phyloP scores from a whole-genome alignment of 805 yeast species.

The Torulaspora indica region DNA sequence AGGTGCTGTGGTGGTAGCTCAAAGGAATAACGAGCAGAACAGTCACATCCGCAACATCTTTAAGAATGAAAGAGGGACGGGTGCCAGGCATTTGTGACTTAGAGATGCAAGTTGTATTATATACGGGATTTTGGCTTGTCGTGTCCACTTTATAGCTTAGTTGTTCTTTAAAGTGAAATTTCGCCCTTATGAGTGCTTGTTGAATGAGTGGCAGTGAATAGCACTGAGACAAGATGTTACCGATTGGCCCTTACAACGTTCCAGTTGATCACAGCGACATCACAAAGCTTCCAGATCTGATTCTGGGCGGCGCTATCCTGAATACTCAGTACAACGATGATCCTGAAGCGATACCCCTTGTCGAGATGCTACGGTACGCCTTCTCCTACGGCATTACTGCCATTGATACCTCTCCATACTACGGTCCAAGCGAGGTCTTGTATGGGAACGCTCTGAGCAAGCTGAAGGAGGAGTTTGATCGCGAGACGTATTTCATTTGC shows the following conservation, averaged over 20 bases:
- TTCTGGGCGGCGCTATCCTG: slow-evolving; percentile 87
- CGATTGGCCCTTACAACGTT: slow-evolving; percentile 1
- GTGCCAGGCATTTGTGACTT: slow-evolving; percentile 7
- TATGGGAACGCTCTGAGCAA: slow-evolving; percentile 60
- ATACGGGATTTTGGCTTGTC: not conserved
- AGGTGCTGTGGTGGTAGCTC: slow-evolving; percentile 14
- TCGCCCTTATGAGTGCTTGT: too few relatives aligned
- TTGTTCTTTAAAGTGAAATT: slow-evolving; percentile 3
- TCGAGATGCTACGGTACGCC: slow-evolving; percentile 53
- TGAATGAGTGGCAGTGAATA: not conserved
- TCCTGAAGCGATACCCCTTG: slow-evolving; percentile 57
- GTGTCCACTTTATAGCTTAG: slow-evolving; percentile 1
- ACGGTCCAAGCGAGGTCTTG: slow-evolving; percentile 79
- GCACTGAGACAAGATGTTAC: slow-evolving; percentile 2
- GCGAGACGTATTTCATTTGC: slow-evolving; percentile 65
- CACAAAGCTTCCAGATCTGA: slow-evolving; percentile 44
- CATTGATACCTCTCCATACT: slow-evolving; percentile 88
- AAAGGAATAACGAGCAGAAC: slow-evolving; percentile 13
- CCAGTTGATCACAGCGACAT: slow-evolving; percentile 41
- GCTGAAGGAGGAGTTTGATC: slow-evolving; percentile 38
- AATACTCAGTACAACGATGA: slow-evolving; percentile 72
- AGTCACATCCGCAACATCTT: slow-evolving; percentile 18
- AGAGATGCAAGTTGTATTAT: not conserved
- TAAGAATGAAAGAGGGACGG: slow-evolving; percentile 14
- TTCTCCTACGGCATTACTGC: slow-evolving; percentile 68